phyloP scores from a whole-genome alignment of 140 eudicot genomes.

The Oenanthe javanica region DNA sequence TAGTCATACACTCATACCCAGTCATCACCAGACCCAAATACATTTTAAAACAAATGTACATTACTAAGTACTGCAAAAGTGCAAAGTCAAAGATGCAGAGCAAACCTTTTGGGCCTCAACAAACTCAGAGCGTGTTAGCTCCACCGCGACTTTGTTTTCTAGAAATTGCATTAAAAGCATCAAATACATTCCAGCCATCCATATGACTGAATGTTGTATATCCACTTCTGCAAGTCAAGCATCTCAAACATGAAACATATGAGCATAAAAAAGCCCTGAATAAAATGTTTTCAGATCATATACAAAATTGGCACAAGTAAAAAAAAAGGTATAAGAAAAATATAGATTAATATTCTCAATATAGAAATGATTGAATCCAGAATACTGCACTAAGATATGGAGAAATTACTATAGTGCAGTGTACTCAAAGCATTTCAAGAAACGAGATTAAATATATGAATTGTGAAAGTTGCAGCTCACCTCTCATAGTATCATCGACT shows the following conservation, averaged over 20 bases:
- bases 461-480: constrained; percentile 24
- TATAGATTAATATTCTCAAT: background rate
- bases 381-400: background rate
- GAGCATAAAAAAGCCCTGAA: background rate
- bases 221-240: constrained; percentile 60
- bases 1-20: background rate
- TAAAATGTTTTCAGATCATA: background rate
- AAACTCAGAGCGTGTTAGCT: constrained; percentile 90
- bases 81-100: constrained; percentile 15
- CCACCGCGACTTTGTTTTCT: constrained; percentile 92
- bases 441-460: background rate
- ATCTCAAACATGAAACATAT: constrained; percentile 1
- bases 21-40: background rate
- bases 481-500: constrained; percentile 54
- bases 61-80: background rate
- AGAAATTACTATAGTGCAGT: background rate
- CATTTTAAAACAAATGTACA: background rate
- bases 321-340: background rate
- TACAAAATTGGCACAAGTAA: background rate
- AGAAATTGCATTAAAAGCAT: constrained; percentile 95
- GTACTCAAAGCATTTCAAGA: background rate
- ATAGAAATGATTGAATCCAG: background rate
- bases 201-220: constrained; percentile 86
- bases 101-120: constrained; percentile 95
- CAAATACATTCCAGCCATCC: constrained; percentile 95